Base-by-base conservation (phyloP, 2,329 filamentous ascomycete species). In the Thielaviopsis musarum region DNA sequence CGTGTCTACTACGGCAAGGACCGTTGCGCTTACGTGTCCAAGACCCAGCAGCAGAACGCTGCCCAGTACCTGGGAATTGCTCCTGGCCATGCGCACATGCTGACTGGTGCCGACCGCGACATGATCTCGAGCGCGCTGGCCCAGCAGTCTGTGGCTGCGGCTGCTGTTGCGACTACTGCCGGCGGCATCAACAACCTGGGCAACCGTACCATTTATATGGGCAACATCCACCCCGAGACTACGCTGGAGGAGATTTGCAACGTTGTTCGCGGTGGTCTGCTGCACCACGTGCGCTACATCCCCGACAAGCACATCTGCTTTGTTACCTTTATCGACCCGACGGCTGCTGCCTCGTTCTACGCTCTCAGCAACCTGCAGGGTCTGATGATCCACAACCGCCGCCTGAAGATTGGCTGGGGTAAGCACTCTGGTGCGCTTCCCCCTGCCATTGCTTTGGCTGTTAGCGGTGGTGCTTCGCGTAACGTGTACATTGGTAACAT, bases 301-400 rank as follows among this genome's bases (percentile, higher is more conserved):
- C 93, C 93, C 6, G 93, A 98, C 76, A 98, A 98, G 81, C 93
- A 98, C 74, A 98, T 98, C 66, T 98, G 93, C 78, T 98, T 98
- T 69, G 93, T 98, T 60, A 98, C 93, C 1, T 98, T 98, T 73
- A 97, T 98, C 71, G 93, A 98, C 69, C 93, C 93, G 9, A 98
- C 93, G 24, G 94, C 93, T 3, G 93, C 93, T 24, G 93, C 93
- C 49, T 96, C 91, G 0, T 98, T 98, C 76, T 98, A 96, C 67
- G 93, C 93, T 51, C 77, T 98, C 62, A 96, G 91, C 79, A 97
- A 97, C 73, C 77, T 98, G 28, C 93, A 98, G 70, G 93, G 93
- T 24, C 76, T 98, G 64, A 98, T 98, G 93, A 98, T 98, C 67
- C 93, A 98, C 75, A 98, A 98, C 74, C 83, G 93, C 64, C 85